Base-by-base conservation (phyloP, 108 stramenopile genomes). In the Stephanodiscus minutulus region DNA sequence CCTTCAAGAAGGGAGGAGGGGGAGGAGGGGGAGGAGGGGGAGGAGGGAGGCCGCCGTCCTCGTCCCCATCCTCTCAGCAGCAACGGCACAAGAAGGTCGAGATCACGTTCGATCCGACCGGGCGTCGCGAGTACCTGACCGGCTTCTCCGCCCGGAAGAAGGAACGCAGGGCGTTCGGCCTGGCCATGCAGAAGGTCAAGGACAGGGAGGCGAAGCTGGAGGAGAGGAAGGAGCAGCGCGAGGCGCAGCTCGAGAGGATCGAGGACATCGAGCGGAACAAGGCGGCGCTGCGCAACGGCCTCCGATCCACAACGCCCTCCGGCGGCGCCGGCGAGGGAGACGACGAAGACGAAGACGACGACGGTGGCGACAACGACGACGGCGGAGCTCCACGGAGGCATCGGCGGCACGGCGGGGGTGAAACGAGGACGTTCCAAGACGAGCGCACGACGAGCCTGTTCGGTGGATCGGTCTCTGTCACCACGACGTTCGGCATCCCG, bases 181-280 rank as follows among this genome's bases (percentile, higher is more conserved):
- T 94, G 64, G 93, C 93, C 54, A 94, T 94, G 93, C 93, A 94
- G 79, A 91, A 90, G 66, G 89, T 94, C 41, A 94, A 94, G 64
- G 93, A 94, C 67, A 84, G 93, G 18, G 77, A 90, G 65, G 88
- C 79, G 27, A 88, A 85, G 63, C 54, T 94, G 0, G 86, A 90
- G 63, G 68, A 87, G 48, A 66, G 89, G 22, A 78, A 80, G 25
- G 85, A 88, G 35, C 29, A 50, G 46, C 82, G 84, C n/a, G 73
- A 91, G 55, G 84, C 84, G 3, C 58, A 81, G 35, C 57, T 80
- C 9, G 81, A 90, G 58, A 83, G 78, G 70, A 73, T 91, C 33
- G 86, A 87, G 79, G 79, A 88, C 64, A 88, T 88, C 39, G 90
- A 90, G 61, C 55, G 72, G 60, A 86, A 86, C 61, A 91, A 91